Base-by-base conservation (phyloP, 148 eudicot genomes). In the Gaultheria prostrata region DNA sequence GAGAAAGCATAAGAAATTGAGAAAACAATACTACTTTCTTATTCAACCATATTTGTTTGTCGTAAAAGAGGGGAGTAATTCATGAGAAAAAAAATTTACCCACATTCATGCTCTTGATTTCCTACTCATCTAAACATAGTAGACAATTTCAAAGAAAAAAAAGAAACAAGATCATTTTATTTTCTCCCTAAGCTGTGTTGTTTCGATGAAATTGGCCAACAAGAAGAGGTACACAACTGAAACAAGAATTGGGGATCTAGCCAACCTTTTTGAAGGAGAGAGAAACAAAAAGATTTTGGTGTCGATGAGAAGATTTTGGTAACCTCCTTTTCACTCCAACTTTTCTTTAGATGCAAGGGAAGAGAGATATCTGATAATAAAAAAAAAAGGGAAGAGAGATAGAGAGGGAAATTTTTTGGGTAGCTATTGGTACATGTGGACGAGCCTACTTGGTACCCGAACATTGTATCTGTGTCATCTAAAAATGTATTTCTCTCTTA, bases 271-370 rank as follows among this genome's bases (percentile, higher is more conserved):
- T 48, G 32, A 82, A 3, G 43, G 84, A 82, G n/a, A 53, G n/a
- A 72, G 33, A 28, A 14, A 7, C 24, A 46, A 1, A 13, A n/a
- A n/a, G n/a, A n/a, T n/a, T 39, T 5, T 39, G 43, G 43, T 33
- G 77, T 15, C 71, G 21, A 32, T 12, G 20, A 7, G 59, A 70
- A 20, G 79, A 54, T 65, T 45, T 45, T 39, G 43, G 35, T 61
- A 1, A 49, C 10, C 24, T 63, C 13, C 53, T 24, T 57, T 50
- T 46, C 49, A 74, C 26, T 9, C 45, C 17, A 46, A 17, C 30
- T 53, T 69, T 81, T 65, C 84, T 85, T 81, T 76, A 33, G 53
- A 48, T 74, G 67, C 56, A 80, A 86, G 65, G 43, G 10, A 71
- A 83, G 39, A 33, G 80, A 72, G 57, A n/a, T n/a, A n/a, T n/a